Evolutionary conservation across 371 early-diverging fungal species (phyloP), one percentile per base, ranked within the genome.

Genomic region (Apophysomyces variabilis): DNA sequence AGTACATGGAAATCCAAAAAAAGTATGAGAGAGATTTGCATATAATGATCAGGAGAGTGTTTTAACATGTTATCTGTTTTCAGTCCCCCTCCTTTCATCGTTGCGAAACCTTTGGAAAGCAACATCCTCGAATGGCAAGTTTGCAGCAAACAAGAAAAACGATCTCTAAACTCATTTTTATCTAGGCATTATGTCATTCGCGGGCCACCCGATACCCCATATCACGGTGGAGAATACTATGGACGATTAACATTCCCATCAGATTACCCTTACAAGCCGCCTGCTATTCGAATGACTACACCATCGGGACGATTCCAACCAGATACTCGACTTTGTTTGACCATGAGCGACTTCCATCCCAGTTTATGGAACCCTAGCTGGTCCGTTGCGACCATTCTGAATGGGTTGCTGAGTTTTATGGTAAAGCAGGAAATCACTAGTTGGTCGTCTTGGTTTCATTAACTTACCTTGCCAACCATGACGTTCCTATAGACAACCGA

Each of bases 231-330:
- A 38, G 93, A 97, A 79, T 98, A 96, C 76, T 96, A 96, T 73
- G 99, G 98, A 67, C 91, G 92, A 70, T 80, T 99, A 13, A 86
- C 87, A n/a, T 99, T 97, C 65, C 99, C 99, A 7, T 68, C 92
- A 47, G 96, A 97, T 67, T 99, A 99, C 62, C 99, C 99, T 14
- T 99, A 87, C 83, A 95, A 94, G 74, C 98, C 98, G 58, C 97
- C 98, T 14, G 82, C 92, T 5, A 97, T 99, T 75, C 90, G 92
- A 66, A 97, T 98, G 96, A 84, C 90, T 39, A 98, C 99, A 61
- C 97, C 97, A 32, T 78, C 76, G 65, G 91, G 94, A 45, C 91
- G 99, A 36, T 98, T 98, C 71, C 90, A 93, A 68, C 89, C 92
- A 8, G 92, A 96, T 73, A 92, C 93, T 46, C 83, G 94, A 65